Conservation (phyloP, 768 basidiomycete species). For the Amanita brunnescens region DNA sequence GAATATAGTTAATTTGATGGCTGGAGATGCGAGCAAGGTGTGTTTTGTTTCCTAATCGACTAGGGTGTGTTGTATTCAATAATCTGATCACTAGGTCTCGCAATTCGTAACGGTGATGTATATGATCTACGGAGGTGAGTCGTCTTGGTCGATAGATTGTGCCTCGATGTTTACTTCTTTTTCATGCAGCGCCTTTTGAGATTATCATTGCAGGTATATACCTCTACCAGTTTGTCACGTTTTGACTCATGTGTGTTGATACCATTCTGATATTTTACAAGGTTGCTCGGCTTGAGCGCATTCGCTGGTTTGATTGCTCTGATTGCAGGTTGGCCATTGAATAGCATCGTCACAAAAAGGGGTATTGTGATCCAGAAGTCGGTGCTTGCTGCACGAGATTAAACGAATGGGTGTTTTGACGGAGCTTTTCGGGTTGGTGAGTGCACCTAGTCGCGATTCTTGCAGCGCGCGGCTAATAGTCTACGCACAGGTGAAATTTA, state of each 20-base stretch:
- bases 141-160: constrained; percentile 9
- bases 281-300: constrained; percentile 58
- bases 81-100: constrained; percentile 30
- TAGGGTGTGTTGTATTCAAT: not conserved
- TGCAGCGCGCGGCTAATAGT: not conserved
- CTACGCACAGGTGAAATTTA: constrained; percentile 48
- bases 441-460: constrained; percentile 11
- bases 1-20: constrained; percentile 88
- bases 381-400: constrained; percentile 52
- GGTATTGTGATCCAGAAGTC: constrained; percentile 55
- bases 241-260: not conserved
- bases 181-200: constrained; percentile 56
- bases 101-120: constrained; percentile 49
- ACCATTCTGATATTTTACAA: constrained; percentile 15
- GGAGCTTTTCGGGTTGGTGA: constrained; percentile 63
- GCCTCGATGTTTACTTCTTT: not conserved
- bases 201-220: constrained; percentile 64
- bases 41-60: constrained; percentile 5
- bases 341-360: constrained; percentile 53
- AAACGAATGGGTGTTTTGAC: constrained; percentile 72
- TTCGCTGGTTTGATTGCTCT: constrained; percentile 72
- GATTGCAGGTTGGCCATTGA: constrained; percentile 60
- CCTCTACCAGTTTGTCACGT: constrained; percentile 60
- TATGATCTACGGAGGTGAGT: constrained; percentile 57
- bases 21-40: constrained; percentile 60